Conservation (phyloP, 2,329 filamentous ascomycete species). For the Fusarium bulbicola region DNA sequence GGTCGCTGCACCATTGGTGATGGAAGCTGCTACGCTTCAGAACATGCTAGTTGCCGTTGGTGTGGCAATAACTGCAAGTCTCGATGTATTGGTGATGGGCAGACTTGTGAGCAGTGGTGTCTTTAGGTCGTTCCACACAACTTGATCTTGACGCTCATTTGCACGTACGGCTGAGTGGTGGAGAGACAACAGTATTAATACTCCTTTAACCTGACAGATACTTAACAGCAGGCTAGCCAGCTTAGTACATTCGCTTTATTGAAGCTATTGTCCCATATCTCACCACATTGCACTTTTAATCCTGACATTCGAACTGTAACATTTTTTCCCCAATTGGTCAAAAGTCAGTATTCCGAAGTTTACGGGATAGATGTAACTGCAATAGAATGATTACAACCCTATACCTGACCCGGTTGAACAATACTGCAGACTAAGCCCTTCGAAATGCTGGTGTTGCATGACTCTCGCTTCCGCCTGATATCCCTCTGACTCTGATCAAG, state of each 20-base stretch:
- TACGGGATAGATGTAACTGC: too few species aligned
- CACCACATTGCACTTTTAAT: too few species aligned
- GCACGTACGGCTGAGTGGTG: rapidly evolving
- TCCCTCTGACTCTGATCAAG: background rate
- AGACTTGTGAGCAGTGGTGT: background rate
- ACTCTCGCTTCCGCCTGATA: background rate
- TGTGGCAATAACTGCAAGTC: background rate
- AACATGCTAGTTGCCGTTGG: background rate
- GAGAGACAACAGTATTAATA: rapidly evolving
- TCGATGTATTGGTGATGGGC: background rate
- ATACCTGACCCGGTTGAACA: background rate
- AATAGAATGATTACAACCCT: too few species aligned
- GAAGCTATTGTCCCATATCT: rapidly evolving
- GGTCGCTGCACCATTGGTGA: background rate
- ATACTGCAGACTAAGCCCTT: background rate
- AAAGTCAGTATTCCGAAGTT: too few species aligned
- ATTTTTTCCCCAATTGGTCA: too few species aligned
- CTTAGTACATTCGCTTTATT: background rate
- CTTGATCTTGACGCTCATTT: background rate
- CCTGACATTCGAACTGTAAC: too few species aligned
- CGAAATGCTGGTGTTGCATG: background rate
- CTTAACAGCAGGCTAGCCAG: rapidly evolving
- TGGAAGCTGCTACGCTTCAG: background rate
- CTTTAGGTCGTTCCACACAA: background rate
- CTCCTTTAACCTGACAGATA: rapidly evolving